Percentiles rank a stretch among this genome's conserved stretches.
phyloP scores from a whole-genome alignment of 352 stramenopile genomes.

The Globisporangium ultimum region DNA sequence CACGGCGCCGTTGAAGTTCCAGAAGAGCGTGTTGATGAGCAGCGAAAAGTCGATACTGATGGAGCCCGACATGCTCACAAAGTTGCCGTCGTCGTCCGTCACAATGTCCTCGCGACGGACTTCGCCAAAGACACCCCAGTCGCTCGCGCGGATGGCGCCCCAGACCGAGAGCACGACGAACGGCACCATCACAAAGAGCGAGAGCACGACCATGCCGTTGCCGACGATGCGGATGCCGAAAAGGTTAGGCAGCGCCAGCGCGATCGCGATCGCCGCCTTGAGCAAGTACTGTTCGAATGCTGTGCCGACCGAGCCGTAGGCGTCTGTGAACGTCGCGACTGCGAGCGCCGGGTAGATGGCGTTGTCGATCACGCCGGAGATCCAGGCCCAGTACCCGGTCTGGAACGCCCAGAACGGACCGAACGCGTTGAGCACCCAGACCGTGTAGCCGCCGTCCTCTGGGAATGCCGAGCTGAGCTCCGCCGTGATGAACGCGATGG shows the following conservation, averaged over 20 bases:
- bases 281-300: slow-evolving; percentile 33
- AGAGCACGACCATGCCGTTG: slow-evolving; percentile 69
- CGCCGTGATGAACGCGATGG: slow-evolving; percentile 90
- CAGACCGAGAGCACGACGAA: slow-evolving; percentile 79
- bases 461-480: slow-evolving; percentile 90
- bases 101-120: slow-evolving; percentile 34
- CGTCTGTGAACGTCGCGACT: slow-evolving; percentile 37
- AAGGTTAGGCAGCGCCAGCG: slow-evolving; percentile 38
- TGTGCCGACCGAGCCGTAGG: slow-evolving; percentile 28
- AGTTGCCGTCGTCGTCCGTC: slow-evolving; percentile 25
- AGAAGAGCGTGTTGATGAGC: slow-evolving; percentile 94
- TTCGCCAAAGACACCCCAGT: slow-evolving; percentile 34
- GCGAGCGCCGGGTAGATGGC: slow-evolving; percentile 89
- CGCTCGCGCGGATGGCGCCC: slow-evolving; percentile 20
- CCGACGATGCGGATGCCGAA: slow-evolving; percentile 81
- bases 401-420: slow-evolving; percentile 85
- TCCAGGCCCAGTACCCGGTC: slow-evolving; percentile 80
- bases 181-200: slow-evolving; percentile 85
- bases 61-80: slow-evolving; percentile 35
- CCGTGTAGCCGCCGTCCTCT: slow-evolving; percentile 79
- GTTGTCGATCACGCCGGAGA: slow-evolving; percentile 91
- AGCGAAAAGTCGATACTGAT: slow-evolving; percentile 67
- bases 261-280: slow-evolving; percentile 38
- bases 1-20: slow-evolving; percentile 95
- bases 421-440: slow-evolving; percentile 91